These are phyloP conservation scores for Spongiforma sp. DNA, from an alignment of 1,284 basidiomycete genomes.

Conservation along the genomic window DNA sequence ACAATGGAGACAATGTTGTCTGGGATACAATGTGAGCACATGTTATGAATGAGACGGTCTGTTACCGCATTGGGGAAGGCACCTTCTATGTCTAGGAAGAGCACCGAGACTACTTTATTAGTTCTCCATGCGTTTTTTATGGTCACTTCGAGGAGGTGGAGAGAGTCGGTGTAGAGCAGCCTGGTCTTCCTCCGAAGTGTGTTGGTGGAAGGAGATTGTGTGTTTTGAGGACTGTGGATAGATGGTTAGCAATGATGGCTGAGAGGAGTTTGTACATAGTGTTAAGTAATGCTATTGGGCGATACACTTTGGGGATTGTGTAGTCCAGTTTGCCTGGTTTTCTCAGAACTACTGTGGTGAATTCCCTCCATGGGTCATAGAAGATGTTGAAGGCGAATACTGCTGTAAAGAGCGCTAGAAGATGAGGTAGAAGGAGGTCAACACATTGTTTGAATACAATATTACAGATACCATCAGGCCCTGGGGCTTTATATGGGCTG, in stretches of 20 bases:
- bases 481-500: neutral
- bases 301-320: neutral
- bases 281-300: neutral
- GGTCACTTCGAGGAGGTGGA: neutral
- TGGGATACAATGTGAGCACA: constrained; percentile 16
- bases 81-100: constrained; percentile 1
- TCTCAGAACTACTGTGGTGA: neutral
- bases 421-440: neutral
- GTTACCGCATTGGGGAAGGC: constrained; percentile 37
- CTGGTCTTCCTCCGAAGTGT: neutral
- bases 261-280: neutral
- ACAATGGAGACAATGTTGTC: neutral
- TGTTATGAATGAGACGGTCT: constrained; percentile 35
- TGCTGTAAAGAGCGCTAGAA: neutral
- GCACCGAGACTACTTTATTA: neutral
- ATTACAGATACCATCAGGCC: neutral
- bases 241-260: neutral
- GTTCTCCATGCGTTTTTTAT: neutral
- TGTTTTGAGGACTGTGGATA: neutral
- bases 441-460: neutral
- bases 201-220: neutral
- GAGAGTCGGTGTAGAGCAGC: neutral
- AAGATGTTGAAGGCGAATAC: constrained; percentile 33
- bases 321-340: neutral
- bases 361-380: neutral